A percentile compares a stretch with the other conserved stretches of the same genome.
phyloP scores from a whole-genome alignment of 2,329 filamentous ascomycete species.

The Pseudogymnoascus sp. region DNA sequence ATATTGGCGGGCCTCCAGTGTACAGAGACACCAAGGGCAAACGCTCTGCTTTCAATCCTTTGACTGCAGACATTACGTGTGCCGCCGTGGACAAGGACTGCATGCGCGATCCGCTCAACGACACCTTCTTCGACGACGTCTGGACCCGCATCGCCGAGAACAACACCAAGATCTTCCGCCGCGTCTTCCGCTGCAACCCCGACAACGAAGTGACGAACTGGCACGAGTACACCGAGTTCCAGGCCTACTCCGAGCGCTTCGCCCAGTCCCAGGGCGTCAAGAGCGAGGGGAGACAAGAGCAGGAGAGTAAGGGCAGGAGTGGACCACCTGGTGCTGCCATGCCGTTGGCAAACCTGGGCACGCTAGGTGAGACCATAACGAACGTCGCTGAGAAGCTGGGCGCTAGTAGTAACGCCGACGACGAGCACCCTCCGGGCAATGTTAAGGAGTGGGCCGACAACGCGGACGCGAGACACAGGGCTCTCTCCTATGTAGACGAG shows the following conservation, averaged over 20 bases:
- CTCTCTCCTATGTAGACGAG: neutral
- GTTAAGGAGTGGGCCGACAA: constrained; percentile 24
- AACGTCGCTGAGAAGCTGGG: constrained; percentile 23
- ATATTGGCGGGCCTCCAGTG: constrained; percentile 69
- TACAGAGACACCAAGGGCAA: constrained; percentile 44
- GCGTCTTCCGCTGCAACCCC: constrained; percentile 94
- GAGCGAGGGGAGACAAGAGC: constrained; percentile 25
- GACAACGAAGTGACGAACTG: constrained; percentile 90
- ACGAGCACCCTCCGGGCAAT: constrained; percentile 21
- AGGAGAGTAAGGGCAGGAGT: constrained; percentile 26
- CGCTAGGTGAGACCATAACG: constrained; percentile 17
- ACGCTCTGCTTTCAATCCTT: constrained; percentile 41
- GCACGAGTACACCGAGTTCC: constrained; percentile 62
- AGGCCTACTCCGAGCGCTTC: constrained; percentile 71
- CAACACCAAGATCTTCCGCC: constrained; percentile 89
- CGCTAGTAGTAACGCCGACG: constrained; percentile 7
- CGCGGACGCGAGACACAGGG: constrained; percentile 19
- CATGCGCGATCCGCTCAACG: constrained; percentile 82
- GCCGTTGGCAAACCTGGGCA: constrained; percentile 11
- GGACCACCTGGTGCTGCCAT: constrained; percentile 24
- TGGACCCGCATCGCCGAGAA: constrained; percentile 86
- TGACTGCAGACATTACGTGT: constrained; percentile 57
- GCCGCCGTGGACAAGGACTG: constrained; percentile 79
- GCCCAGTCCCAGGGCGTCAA: constrained; percentile 34
- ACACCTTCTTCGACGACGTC: constrained; percentile 75